Percentiles rank a stretch among this genome's conserved stretches.
Conservation (phyloP, 352 stramenopile species). For the Globisporangium ultimum region DNA sequence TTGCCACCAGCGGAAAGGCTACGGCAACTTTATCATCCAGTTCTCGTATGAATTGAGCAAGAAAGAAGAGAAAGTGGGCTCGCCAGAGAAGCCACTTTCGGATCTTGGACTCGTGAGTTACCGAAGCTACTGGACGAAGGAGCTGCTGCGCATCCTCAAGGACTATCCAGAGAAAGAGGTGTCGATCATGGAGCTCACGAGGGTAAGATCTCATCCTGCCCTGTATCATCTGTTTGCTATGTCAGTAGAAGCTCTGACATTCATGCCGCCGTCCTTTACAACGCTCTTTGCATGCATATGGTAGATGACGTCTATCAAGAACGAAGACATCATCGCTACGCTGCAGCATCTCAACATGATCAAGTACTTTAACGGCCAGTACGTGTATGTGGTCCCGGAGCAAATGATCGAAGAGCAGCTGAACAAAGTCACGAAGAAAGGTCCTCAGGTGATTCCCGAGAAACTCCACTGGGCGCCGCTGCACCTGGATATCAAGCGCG, state of each 20-base stretch:
- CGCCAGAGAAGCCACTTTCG: conserved; percentile 98
- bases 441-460: conserved; percentile 61
- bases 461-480: conserved; percentile 83
- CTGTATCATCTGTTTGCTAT: too few species aligned
- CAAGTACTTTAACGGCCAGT: conserved; percentile 98
- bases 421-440: conserved; percentile 72
- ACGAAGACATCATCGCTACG: conserved; percentile 98
- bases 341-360: conserved; percentile 98
- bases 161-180: conserved; percentile 78
- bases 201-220: conserved; percentile 21
- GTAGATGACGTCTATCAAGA: conserved; percentile 89
- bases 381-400: conserved; percentile 96
- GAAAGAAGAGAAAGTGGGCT: conserved; percentile 96
- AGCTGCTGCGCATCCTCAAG: conserved; percentile 91
- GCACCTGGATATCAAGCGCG: conserved; percentile 81
- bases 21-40: conserved; percentile 99
- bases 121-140: conserved; percentile 98
- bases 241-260: not conserved
- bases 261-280: not conserved
- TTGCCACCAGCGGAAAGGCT: conserved; percentile 97
- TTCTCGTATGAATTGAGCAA: conserved; percentile 99
- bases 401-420: conserved; percentile 88
- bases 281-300: not conserved
- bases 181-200: conserved; percentile 96
- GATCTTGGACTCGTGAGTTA: conserved; percentile 99